phyloP scores from a whole-genome alignment of 1,139 yeast species.

The Pneumocystis wakefieldiae region DNA sequence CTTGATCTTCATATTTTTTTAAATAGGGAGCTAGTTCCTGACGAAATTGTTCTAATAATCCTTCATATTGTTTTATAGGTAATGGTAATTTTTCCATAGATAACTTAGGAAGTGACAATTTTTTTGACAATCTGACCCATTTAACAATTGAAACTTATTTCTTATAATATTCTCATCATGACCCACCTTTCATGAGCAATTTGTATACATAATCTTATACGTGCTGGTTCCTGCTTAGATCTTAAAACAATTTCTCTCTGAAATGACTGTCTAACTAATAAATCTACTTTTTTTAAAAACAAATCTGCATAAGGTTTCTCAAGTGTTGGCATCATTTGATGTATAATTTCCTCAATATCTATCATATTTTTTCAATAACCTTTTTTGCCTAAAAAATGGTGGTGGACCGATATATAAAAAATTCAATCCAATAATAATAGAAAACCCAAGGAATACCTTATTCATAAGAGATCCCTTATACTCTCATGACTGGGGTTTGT shows the following conservation, averaged over 20 bases:
- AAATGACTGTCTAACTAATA: constrained; percentile 6
- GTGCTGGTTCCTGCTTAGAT: constrained; percentile 9
- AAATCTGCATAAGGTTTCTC: constrained; percentile 5
- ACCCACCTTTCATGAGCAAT: neutral
- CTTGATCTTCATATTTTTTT: neutral
- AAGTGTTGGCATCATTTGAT: constrained; percentile 6
- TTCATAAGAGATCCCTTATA: too few relatives aligned
- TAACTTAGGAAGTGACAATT: neutral
- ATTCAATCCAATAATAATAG: neutral
- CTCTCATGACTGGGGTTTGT: neutral
- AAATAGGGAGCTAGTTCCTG: neutral
- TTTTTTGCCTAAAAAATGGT: neutral
- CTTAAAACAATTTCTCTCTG: constrained; percentile 3
- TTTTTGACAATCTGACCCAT: neutral
- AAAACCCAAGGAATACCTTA: too few relatives aligned
- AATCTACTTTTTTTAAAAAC: neutral
- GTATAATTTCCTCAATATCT: constrained; percentile 3
- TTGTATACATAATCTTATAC: neutral
- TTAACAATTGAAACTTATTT: neutral
- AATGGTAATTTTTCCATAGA: neutral
- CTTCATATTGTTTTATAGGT: neutral
- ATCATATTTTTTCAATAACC: neutral
- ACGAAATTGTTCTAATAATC: neutral
- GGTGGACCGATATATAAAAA: neutral
- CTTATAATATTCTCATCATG: neutral